Evolutionary conservation across 345 rosid species (phyloP).

Genomic region (rapeseed (Brassica napus)): DNA sequence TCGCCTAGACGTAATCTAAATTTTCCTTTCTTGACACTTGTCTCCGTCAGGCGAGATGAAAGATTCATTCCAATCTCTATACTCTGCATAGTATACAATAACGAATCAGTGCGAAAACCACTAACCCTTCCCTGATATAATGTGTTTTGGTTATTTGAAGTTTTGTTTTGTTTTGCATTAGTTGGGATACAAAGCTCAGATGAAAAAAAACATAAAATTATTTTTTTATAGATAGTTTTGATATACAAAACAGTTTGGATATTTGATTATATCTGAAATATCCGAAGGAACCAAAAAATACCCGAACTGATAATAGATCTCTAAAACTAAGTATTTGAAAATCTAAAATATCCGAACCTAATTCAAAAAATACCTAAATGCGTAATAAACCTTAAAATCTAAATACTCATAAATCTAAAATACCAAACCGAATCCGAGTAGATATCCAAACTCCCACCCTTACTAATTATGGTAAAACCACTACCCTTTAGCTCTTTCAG

Average conservation of each 20-base stretch:
- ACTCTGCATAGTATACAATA: conserved; percentile 8
- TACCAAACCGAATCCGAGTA: not conserved
- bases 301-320: too few relatives aligned
- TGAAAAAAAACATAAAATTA: too few relatives aligned
- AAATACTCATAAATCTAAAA: not conserved
- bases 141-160: not conserved
- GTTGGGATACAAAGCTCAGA: too few relatives aligned
- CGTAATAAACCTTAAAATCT: not conserved
- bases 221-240: too few relatives aligned
- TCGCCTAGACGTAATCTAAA: conserved; percentile 2
- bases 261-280: too few relatives aligned
- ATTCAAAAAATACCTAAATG: too few relatives aligned
- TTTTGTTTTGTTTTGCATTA: not conserved
- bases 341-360: too few relatives aligned
- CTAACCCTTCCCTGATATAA: not conserved
- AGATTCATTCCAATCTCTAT: conserved; percentile 1
- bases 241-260: too few relatives aligned
- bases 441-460: not conserved
- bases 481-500: not conserved
- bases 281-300: too few relatives aligned
- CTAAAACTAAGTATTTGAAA: too few relatives aligned
- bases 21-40: conserved; percentile 21
- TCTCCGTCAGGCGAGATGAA: conserved; percentile 3
- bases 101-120: not conserved
- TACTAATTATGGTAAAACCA: not conserved